Evolutionary conservation across 768 basidiomycete species (phyloP).

Genomic region (Rhizopogon vulgaris): DNA sequence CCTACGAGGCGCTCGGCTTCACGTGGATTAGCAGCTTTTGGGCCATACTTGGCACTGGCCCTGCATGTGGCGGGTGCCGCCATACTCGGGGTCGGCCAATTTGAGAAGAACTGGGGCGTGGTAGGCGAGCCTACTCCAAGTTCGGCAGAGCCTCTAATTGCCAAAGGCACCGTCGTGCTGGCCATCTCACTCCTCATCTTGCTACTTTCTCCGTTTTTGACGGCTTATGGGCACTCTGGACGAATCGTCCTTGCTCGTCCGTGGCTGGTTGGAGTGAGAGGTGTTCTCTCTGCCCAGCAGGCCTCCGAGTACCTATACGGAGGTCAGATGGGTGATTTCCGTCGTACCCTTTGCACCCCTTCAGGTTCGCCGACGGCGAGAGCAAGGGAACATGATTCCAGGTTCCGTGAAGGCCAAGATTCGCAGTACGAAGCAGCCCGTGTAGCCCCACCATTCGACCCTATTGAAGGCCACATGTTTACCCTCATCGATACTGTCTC

Average conservation of each 20-base stretch:
- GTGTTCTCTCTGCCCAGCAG: conserved; percentile 17
- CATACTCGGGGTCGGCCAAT: not conserved
- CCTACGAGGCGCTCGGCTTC: conserved; percentile 9
- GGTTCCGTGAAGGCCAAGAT: conserved; percentile 14
- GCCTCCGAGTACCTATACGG: conserved; percentile 13
- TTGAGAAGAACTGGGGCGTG: no score
- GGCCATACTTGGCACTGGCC: conserved; percentile 6
- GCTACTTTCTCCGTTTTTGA: conserved; percentile 5
- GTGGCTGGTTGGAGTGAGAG: conserved; percentile 20
- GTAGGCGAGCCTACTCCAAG: no score
- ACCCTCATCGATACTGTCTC: conserved; percentile 19
- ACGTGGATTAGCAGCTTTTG: conserved; percentile 3
- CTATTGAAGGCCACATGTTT: conserved; percentile 7
- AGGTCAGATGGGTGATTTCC: not conserved
- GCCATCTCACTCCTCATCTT: conserved; percentile 7
- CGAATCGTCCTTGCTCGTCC: conserved; percentile 12
- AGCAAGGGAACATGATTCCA: not conserved
- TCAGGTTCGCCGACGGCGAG: conserved; percentile 10
- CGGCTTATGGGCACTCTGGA: conserved; percentile 13
- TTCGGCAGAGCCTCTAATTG: no score
- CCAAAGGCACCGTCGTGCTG: not conserved
- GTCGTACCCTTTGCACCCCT: conserved; percentile 11
- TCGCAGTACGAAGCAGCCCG: conserved; percentile 5
- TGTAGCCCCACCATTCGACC: not conserved
- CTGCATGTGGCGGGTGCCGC: not conserved